phyloP scores from a whole-genome alignment of 1,139 yeast genomes.

The Candida sp. region DNA sequence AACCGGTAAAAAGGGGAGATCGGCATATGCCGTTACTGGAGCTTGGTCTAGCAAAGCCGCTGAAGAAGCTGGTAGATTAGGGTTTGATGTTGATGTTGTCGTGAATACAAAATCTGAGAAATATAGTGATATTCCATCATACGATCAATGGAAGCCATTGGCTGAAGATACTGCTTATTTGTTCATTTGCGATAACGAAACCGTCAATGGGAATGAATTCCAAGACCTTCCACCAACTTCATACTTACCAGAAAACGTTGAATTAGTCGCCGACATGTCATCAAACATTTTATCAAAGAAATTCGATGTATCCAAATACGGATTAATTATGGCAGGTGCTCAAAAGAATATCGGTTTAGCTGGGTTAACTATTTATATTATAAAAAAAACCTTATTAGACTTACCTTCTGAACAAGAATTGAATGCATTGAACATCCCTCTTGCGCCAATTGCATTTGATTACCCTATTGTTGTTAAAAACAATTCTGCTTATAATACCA shows the following conservation, averaged over 20 bases:
- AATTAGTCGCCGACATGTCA: constrained; percentile 91
- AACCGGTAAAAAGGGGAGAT: constrained; percentile 71
- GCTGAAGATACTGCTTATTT: constrained; percentile 69
- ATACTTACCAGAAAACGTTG: constrained; percentile 63
- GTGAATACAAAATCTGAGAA: constrained; percentile 64
- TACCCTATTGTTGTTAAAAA: constrained; percentile 83
- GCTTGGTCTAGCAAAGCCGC: constrained; percentile 87
- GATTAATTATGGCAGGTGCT: constrained; percentile 91
- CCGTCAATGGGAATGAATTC: constrained; percentile 93
- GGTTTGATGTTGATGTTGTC: constrained; percentile 69
- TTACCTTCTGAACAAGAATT: constrained; percentile 65
- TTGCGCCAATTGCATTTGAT: constrained; percentile 86
- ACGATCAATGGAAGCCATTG: constrained; percentile 56
- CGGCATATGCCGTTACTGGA: constrained; percentile 89
- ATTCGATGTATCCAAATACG: constrained; percentile 80
- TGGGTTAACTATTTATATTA: constrained; percentile 87
- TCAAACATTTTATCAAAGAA: constrained; percentile 84
- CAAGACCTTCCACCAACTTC: constrained; percentile 45
- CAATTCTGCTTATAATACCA: constrained; percentile 92
- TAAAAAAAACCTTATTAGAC: constrained; percentile 73
- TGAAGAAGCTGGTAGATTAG: constrained; percentile 84
- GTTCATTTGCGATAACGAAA: constrained; percentile 93
- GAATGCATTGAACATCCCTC: constrained; percentile 57
- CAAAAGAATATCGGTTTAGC: constrained; percentile 97
- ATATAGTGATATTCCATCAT: constrained; percentile 67